A percentile compares a stretch with the other conserved stretches of the same genome.
phyloP scores from a whole-genome alignment of 192 early-diverging fungal genomes.

The Backusella circina region DNA sequence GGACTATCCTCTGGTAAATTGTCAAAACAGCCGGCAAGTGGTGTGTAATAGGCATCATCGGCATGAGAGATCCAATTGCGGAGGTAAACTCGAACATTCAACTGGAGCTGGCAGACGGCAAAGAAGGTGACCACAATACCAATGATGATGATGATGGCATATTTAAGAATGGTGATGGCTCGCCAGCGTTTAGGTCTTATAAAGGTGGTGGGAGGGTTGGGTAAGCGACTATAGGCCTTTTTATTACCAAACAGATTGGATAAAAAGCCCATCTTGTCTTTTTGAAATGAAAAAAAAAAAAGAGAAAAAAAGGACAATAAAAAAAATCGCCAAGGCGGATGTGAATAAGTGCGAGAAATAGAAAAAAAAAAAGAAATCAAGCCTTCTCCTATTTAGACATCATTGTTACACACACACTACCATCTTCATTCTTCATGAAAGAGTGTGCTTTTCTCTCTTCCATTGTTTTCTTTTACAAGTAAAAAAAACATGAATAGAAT shows the following conservation, averaged over 20 bases:
- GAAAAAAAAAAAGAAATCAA: background rate
- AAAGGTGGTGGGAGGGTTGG: slow-evolving; percentile 1
- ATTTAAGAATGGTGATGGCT: slow-evolving; percentile 16
- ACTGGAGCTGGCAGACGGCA: slow-evolving; percentile 29
- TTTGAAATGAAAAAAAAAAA: background rate
- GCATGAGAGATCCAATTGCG: slow-evolving; percentile 39
- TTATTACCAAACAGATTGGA: background rate
- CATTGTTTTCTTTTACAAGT: too few relatives aligned
- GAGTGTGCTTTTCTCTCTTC: too few relatives aligned
- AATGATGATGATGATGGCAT: background rate
- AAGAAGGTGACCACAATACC: slow-evolving; percentile 25
- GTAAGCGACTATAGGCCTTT: background rate
- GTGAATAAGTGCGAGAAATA: background rate
- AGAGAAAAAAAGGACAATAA: background rate
- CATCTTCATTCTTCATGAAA: too few relatives aligned
- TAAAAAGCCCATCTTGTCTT: background rate
- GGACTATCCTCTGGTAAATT: slow-evolving; percentile 16
- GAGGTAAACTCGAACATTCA: slow-evolving; percentile 35
- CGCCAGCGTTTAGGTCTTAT: slow-evolving; percentile 20
- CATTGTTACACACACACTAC: too few relatives aligned
- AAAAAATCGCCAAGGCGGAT: background rate
- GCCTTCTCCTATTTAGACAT: background rate
- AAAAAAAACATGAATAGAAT: too few relatives aligned
- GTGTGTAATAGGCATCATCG: slow-evolving; percentile 28
- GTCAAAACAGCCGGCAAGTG: slow-evolving; percentile 35